Conservation (phyloP, 83 land plant species). For the Picea abies region DNA sequence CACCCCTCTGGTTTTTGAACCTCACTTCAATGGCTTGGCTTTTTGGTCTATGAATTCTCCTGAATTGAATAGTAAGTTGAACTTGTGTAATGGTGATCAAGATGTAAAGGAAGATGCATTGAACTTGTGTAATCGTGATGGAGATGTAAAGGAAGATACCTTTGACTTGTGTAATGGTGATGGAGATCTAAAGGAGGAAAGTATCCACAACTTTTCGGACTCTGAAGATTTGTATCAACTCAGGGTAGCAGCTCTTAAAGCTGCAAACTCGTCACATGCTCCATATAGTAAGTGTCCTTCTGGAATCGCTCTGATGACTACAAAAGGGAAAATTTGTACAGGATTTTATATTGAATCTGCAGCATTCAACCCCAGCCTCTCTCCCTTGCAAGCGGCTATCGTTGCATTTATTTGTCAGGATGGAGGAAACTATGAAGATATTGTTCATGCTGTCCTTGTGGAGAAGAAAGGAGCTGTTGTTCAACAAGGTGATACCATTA, state of each 20-base stretch:
- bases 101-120: not conserved
- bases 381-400: constrained; percentile 88
- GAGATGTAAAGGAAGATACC: too few species aligned
- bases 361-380: constrained; percentile 90
- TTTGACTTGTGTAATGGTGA: too few species aligned
- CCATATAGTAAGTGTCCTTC: constrained; percentile 93
- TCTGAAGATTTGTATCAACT: constrained; percentile 17
- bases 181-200: not conserved
- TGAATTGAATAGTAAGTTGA: not conserved
- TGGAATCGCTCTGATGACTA: constrained; percentile 74
- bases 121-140: constrained; percentile 1
- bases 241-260: constrained; percentile 53
- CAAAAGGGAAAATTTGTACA: constrained; percentile 54
- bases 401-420: constrained; percentile 71
- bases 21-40: constrained; percentile 45
- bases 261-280: constrained; percentile 89
- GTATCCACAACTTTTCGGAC: not conserved
- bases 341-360: constrained; percentile 93
- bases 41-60: not conserved
- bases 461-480: constrained; percentile 65
- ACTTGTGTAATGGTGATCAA: not conserved
- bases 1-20: constrained; percentile 78
- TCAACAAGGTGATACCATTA: constrained; percentile 65
- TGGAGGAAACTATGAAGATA: constrained; percentile 65
- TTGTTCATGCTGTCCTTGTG: constrained; percentile 77